phyloP scores from a whole-genome alignment of 257 asterid species.

The Nicotiana attenuata region DNA sequence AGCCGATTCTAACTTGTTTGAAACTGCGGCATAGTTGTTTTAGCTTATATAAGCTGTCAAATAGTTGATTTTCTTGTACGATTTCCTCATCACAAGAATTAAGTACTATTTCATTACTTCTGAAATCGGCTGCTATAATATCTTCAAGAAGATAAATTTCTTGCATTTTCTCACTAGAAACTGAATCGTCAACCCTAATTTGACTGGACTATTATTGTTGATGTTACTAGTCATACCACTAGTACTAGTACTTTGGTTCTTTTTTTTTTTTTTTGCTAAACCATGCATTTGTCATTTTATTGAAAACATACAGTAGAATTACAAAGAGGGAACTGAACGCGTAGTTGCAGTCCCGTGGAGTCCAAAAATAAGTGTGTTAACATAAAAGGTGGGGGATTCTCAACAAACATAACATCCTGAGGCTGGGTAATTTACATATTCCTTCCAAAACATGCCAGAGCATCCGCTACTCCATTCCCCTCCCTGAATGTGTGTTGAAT shows the following conservation, averaged over 20 bases:
- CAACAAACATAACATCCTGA: too few species aligned
- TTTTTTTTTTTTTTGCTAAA: too few species aligned
- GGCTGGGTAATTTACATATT: too few species aligned
- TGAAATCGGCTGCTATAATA: neutral
- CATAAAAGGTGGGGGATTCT: too few species aligned
- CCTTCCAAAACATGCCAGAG: too few species aligned
- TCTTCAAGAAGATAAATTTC: neutral
- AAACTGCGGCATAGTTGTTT: neutral
- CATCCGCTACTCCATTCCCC: too few species aligned
- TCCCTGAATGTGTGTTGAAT: too few species aligned
- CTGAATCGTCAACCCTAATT: neutral
- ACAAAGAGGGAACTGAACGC: too few species aligned
- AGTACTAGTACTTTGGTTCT: neutral
- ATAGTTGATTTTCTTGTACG: neutral
- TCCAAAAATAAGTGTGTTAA: too few species aligned
- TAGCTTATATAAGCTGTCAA: neutral
- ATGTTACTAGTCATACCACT: neutral
- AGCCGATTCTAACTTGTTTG: slow-evolving; percentile 15
- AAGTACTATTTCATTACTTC: neutral
- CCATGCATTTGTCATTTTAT: too few species aligned
- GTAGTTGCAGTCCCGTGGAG: too few species aligned
- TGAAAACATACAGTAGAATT: too few species aligned
- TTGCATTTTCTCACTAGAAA: neutral
- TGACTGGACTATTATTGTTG: neutral
- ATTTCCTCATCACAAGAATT: neutral